Conservation (phyloP, 2,329 filamentous ascomycete genomes). For the Cryphonectria carpinicola region DNA sequence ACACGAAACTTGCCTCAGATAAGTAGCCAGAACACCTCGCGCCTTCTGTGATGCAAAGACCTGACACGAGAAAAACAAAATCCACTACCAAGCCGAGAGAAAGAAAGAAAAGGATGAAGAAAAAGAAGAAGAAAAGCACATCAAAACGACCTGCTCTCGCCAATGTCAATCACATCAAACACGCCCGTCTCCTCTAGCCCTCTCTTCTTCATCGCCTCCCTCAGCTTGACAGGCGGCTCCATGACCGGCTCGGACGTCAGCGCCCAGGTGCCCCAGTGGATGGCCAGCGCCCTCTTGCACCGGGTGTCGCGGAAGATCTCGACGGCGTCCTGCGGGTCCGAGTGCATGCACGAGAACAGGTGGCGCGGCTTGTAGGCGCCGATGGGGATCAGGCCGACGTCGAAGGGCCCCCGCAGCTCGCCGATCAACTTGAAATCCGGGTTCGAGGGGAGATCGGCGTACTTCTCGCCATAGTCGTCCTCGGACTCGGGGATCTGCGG, state of each 20-base stretch:
- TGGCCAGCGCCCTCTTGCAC: slow-evolving; percentile 78
- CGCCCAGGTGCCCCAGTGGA: slow-evolving; percentile 93
- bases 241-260: slow-evolving; percentile 83
- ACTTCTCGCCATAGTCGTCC: slow-evolving; percentile 74
- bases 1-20: neutral
- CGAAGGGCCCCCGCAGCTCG: slow-evolving; percentile 78
- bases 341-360: slow-evolving; percentile 81
- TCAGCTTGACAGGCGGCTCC: slow-evolving; percentile 77
- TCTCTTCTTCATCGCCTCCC: slow-evolving; percentile 70
- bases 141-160: slow-evolving; percentile 78
- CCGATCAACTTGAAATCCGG: slow-evolving; percentile 89
- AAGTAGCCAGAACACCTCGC: neutral
- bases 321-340: slow-evolving; percentile 83
- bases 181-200: slow-evolving; percentile 71
- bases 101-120: neutral
- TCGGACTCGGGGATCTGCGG: slow-evolving; percentile 60
- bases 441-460: slow-evolving; percentile 70
- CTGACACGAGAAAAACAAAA: no score
- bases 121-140: neutral
- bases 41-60: neutral
- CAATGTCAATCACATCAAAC: slow-evolving; percentile 84
- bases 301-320: slow-evolving; percentile 86
- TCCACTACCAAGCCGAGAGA: no score
- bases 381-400: slow-evolving; percentile 90
- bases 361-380: slow-evolving; percentile 79